Evolutionary conservation across 2,329 filamentous ascomycete species (phyloP).

Genomic region (Plenodomus biglobosus): DNA sequence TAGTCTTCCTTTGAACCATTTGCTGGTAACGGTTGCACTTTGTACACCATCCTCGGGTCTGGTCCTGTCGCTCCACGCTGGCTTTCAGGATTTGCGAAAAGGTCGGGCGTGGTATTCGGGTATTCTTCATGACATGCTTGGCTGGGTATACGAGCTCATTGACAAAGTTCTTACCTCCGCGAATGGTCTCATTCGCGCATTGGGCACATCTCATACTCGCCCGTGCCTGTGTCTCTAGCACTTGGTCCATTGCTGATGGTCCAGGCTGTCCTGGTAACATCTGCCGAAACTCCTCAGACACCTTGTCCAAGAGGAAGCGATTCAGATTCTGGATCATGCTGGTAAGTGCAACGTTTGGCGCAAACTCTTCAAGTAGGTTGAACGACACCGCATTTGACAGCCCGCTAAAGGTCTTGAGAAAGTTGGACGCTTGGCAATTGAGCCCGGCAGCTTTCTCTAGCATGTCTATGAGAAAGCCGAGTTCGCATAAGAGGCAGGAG

Average conservation of each 20-base stretch:
- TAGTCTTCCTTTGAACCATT: constrained; percentile 79
- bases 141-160: constrained; percentile 83
- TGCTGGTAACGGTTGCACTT: constrained; percentile 89
- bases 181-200: constrained; percentile 82
- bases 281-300: constrained; percentile 73
- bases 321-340: constrained; percentile 84
- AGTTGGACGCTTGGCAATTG: constrained; percentile 94
- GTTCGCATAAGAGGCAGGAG: constrained; percentile 84
- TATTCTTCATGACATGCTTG: constrained; percentile 57
- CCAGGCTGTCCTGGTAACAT: constrained; percentile 62
- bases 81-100: constrained; percentile 93
- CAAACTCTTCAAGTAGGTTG: constrained; percentile 81
- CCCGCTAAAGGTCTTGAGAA: constrained; percentile 84
- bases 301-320: constrained; percentile 80
- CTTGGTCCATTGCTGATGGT: constrained; percentile 66
- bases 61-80: constrained; percentile 86
- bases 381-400: constrained; percentile 75
- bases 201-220: constrained; percentile 80
- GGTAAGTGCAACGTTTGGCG: constrained; percentile 71
- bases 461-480: constrained; percentile 98
- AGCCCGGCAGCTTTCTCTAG: constrained; percentile 91
- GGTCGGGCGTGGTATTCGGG: constrained; percentile 56
- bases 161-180: constrained; percentile 75
- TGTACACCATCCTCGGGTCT: constrained; percentile 89
- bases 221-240: constrained; percentile 69